Percentiles rank a stretch among this genome's conserved stretches.
These are phyloP conservation scores for Harrya chromipes DNA, from an alignment of 768 basidiomycete genomes.

Conservation along the genomic window DNA sequence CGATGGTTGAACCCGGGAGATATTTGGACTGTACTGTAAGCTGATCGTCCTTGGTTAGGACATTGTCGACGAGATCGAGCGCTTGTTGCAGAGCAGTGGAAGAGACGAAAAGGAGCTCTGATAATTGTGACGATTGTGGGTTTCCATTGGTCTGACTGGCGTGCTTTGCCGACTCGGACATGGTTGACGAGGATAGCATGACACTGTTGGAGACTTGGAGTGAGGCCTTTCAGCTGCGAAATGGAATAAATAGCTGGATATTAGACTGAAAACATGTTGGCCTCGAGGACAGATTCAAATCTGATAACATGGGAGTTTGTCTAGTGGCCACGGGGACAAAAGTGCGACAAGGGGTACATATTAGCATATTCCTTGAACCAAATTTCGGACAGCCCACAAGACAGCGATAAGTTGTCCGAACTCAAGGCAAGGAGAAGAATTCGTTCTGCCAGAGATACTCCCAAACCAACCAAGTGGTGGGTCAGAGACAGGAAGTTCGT, in stretches of 20 bases:
- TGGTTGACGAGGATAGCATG: constrained; percentile 14
- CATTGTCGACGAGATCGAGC: constrained; percentile 64
- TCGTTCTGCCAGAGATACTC: constrained; percentile 65
- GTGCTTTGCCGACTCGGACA: constrained; percentile 21
- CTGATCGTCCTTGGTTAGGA: constrained; percentile 66
- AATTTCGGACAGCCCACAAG: constrained; percentile 73
- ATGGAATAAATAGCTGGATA: constrained; percentile 17
- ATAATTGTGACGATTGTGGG: constrained; percentile 32
- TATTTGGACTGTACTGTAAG: constrained; percentile 65
- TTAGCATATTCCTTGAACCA: constrained; percentile 60
- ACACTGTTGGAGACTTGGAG: too few relatives aligned
- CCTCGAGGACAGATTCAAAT: constrained; percentile 25
- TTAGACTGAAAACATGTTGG: constrained; percentile 13
- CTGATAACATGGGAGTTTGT: constrained; percentile 13
- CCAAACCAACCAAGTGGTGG: constrained; percentile 38
- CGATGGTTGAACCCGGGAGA: constrained; percentile 86
- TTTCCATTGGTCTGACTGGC: constrained; percentile 11
- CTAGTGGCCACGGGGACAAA: neutral
- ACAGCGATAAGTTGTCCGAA: constrained; percentile 55
- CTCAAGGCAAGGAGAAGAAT: constrained; percentile 73
- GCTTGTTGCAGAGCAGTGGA: constrained; percentile 69
- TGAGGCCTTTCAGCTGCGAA: too few relatives aligned
- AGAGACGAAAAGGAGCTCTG: constrained; percentile 64
- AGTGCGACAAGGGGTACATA: too few relatives aligned
- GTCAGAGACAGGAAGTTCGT: constrained; percentile 71